These are phyloP conservation scores for Phytophthora nicotianae DNA, from an alignment of 352 stramenopile genomes.

Conservation along the genomic window DNA sequence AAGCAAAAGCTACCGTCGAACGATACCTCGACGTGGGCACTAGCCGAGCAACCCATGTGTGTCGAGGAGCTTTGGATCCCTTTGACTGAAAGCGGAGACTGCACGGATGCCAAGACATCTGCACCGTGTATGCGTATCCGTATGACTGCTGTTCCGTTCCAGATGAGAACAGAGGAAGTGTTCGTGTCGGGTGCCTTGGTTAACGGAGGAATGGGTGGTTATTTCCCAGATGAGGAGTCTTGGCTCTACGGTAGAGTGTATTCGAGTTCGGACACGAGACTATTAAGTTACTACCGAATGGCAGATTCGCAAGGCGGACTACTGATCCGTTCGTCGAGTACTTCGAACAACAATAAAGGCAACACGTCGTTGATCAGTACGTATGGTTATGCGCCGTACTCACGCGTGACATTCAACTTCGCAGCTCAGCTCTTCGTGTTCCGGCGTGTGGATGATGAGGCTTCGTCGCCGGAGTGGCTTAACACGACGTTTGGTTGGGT, in stretches of 20 bases:
- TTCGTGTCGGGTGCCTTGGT: slow-evolving; percentile 57
- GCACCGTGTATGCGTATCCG: slow-evolving; percentile 74
- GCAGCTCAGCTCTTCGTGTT: slow-evolving; percentile 78
- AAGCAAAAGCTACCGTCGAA: slow-evolving; percentile 51
- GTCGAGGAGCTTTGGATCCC: slow-evolving; percentile 83
- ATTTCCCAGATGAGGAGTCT: slow-evolving; percentile 60
- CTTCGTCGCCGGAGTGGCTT: slow-evolving; percentile 71
- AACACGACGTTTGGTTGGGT: slow-evolving; percentile 62
- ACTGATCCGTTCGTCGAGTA: slow-evolving; percentile 66
- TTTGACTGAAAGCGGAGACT: slow-evolving; percentile 43
- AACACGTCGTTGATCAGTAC: slow-evolving; percentile 53
- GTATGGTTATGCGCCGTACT: slow-evolving; percentile 68
- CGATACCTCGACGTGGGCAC: slow-evolving; percentile 67
- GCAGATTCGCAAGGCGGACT: slow-evolving; percentile 63
- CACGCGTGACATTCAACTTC: slow-evolving; percentile 78
- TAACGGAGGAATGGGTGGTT: slow-evolving; percentile 75
- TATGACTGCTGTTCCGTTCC: slow-evolving; percentile 78
- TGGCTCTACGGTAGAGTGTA: slow-evolving; percentile 76
- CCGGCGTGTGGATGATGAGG: slow-evolving; percentile 57
- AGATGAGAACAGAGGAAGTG: slow-evolving; percentile 68
- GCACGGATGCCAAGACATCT: slow-evolving; percentile 16
- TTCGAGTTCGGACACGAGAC: slow-evolving; percentile 61
- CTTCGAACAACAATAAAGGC: slow-evolving; percentile 79
- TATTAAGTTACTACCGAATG: slow-evolving; percentile 87
- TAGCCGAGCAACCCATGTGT: slow-evolving; percentile 69